These are phyloP conservation scores for Fusarium transvaalense DNA, from an alignment of 2,329 filamentous ascomycete species.

Conservation along the genomic window DNA sequence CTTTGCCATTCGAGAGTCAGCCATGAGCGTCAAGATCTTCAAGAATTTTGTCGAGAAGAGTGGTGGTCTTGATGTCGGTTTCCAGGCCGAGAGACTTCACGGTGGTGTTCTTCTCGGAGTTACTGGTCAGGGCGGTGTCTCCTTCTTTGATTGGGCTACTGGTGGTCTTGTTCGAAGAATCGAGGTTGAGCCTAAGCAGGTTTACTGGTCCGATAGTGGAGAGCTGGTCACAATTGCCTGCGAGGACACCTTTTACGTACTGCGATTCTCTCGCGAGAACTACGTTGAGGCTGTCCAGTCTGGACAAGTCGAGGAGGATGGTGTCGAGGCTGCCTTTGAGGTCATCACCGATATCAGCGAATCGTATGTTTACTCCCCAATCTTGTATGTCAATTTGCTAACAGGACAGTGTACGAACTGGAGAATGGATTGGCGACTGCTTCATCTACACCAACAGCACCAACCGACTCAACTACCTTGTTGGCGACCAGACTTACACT, in stretches of 20 bases:
- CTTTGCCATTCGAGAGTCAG: constrained; percentile 94
- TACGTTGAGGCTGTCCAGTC: constrained; percentile 86
- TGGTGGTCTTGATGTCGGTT: constrained; percentile 91
- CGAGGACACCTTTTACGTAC: constrained; percentile 94
- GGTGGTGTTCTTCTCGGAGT: constrained; percentile 93
- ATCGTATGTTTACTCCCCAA: constrained; percentile 63
- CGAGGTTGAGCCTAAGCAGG: constrained; percentile 78
- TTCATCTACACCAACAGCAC: constrained; percentile 99
- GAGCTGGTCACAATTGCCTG: constrained; percentile 94
- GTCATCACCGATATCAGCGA: constrained; percentile 96
- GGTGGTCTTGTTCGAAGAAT: constrained; percentile 92
- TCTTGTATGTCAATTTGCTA: not conserved
- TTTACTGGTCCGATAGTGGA: constrained; percentile 98
- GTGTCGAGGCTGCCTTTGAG: constrained; percentile 95
- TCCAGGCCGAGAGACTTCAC: constrained; percentile 90
- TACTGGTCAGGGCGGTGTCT: constrained; percentile 93
- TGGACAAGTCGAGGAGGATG: constrained; percentile 87
- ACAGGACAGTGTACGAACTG: constrained; percentile 79
- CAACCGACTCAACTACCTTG: constrained; percentile 96
- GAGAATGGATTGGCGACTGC: constrained; percentile 98
- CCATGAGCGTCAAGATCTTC: constrained; percentile 95
- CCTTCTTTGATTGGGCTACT: constrained; percentile 95
- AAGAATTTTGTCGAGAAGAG: constrained; percentile 96
- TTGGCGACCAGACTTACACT: constrained; percentile 97
- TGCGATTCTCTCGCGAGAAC: constrained; percentile 90